Base-by-base conservation (phyloP, 305 asterid species). In the Nicotiana rustica region DNA sequence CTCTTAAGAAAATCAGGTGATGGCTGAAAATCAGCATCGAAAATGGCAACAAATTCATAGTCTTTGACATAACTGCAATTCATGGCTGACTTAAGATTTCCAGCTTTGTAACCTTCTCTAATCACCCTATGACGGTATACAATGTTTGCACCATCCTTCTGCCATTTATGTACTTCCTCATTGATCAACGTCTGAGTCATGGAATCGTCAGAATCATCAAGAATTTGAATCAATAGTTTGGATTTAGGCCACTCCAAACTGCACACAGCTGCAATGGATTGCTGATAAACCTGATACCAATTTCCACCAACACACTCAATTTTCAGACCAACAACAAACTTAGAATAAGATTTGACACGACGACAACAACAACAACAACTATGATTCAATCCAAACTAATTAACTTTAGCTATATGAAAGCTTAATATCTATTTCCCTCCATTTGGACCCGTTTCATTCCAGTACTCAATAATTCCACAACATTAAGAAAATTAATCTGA, bases 11-110 rank as follows among this genome's bases (percentile, higher is more conserved):
- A 95, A 88, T 95, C 98, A 0, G 97, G 91, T 77, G 81, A 85
- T 15, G 99, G 99, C 89, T 93, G 97, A 82, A 95, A 95, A 87
- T 95, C 98, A 1, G 98, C 96, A 47, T 95, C 98, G 36, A 95
- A 95, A 12, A 95, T 93, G 81, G 99, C 90, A 64, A 95, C 99
- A 70, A 95, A 93, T 84, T 95, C 98, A 36, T 93, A 95, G 84
- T 95, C 99, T 83, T 92, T 95, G 35, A 93, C 99, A 44, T 93
- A 95, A 88, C 94, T 90, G 79, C 97, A 93, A 73, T 83, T 90
- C 99, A 95, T 93, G 44, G 99, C 99, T 38, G 99, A 93, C 89
- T 92, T 92, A 47, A 95, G 95, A 88, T 95, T 95, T 62, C 98
- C 99, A 31, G 99, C 99, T 85, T 95, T 95, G 85, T 95, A 95